A percentile compares a stretch with the other conserved stretches of the same genome.
Conservation (phyloP, 1,284 basidiomycete species). For the Irpex sp. region DNA sequence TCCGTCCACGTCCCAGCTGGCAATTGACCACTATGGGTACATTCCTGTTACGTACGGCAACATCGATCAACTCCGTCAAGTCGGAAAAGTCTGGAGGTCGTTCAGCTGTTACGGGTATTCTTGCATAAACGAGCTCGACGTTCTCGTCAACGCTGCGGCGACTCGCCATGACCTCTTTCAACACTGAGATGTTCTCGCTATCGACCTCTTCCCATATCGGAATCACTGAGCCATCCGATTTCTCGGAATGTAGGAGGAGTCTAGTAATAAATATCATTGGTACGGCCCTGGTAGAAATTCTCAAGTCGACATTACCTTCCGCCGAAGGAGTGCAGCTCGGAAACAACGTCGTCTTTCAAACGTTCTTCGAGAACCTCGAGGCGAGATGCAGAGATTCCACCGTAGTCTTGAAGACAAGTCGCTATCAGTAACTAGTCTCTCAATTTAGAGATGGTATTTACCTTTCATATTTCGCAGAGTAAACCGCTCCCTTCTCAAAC, state of each 20-base stretch:
- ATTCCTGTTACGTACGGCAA: slow-evolving; percentile 72
- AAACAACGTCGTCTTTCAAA: slow-evolving; percentile 84
- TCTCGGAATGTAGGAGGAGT: slow-evolving; percentile 89
- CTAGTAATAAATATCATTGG: slow-evolving; percentile 30
- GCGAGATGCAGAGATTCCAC: slow-evolving; percentile 86
- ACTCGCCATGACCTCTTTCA: slow-evolving; percentile 88
- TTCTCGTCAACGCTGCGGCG: slow-evolving; percentile 33
- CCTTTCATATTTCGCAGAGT: slow-evolving; percentile 88
- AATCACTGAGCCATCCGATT: slow-evolving; percentile 83
- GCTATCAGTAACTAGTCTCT: slow-evolving; percentile 2
- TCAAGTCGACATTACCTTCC: slow-evolving; percentile 48
- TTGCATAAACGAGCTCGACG: slow-evolving; percentile 67
- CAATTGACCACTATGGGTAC: slow-evolving; percentile 94
- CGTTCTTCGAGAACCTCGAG: slow-evolving; percentile 91
- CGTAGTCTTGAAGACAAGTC: slow-evolving; percentile 60
- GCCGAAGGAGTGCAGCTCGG: slow-evolving; percentile 81
- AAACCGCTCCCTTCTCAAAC: slow-evolving; percentile 74
- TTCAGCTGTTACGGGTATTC: slow-evolving; percentile 91
- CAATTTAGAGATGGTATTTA: slow-evolving; percentile 20
- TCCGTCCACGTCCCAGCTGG: slow-evolving; percentile 93
- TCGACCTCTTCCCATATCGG: slow-evolving; percentile 95
- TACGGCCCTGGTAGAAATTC: neutral
- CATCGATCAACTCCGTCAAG: slow-evolving; percentile 74
- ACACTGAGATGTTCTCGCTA: slow-evolving; percentile 74
- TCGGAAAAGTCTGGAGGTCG: slow-evolving; percentile 69